phyloP scores from a whole-genome alignment of 2,329 filamentous ascomycete genomes.

The Aureobasidium sp. region DNA sequence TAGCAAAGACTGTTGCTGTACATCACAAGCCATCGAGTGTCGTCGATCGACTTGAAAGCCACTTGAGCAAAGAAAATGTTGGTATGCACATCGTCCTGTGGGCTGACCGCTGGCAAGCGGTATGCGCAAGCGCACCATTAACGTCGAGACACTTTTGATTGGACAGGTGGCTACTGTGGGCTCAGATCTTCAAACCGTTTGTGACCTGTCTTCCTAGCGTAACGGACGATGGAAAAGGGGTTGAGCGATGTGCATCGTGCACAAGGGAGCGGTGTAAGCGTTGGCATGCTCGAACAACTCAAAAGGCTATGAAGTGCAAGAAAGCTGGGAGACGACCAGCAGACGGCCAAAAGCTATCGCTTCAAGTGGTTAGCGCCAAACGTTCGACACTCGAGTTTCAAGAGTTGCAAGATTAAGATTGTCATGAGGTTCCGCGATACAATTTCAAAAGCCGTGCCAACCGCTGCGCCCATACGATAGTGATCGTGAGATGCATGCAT shows the following conservation, averaged over 20 bases:
- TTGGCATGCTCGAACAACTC: slow-evolving; percentile 10
- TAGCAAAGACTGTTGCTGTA: background rate
- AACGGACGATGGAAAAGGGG: slow-evolving; percentile 5
- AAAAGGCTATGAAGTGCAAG: background rate
- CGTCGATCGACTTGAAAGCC: background rate
- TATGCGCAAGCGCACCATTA: background rate
- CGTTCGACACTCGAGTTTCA: slow-evolving; percentile 7
- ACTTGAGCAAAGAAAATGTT: background rate
- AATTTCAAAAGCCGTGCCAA: slow-evolving; percentile 9
- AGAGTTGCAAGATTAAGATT: slow-evolving; percentile 2
- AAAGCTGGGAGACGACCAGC: background rate
- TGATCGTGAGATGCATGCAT: slow-evolving; percentile 2
- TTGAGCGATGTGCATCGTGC: background rate
- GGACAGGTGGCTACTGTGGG: background rate
- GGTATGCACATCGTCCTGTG: background rate
- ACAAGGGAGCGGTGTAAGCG: slow-evolving; percentile 9
- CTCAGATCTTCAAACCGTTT: slow-evolving; percentile 4
- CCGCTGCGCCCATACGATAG: slow-evolving; percentile 6
- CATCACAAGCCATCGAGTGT: background rate
- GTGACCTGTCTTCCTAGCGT: background rate
- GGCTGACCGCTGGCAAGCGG: background rate
- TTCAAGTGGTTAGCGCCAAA: background rate
- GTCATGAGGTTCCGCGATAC: background rate
- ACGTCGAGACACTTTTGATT: slow-evolving; percentile 5
- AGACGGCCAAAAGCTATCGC: background rate